Conservation (phyloP, 129 eudicot genomes). For the sunflower (Helianthus annuus) region HanXRQr2.0-SUNRISE NC_035446.2:152971195-152971694, state of each 20-base stretch:
- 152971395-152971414: too few relatives aligned
- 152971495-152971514: slow-evolving; percentile 51
- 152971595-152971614: slow-evolving; percentile 54
- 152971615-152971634: slow-evolving; percentile 40
- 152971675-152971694: slow-evolving; percentile 42
- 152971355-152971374: not conserved
- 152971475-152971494: slow-evolving; percentile 57
- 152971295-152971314: slow-evolving; percentile 16
- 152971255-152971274: slow-evolving; percentile 56
- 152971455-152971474: too few relatives aligned
- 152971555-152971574: slow-evolving; percentile 45
- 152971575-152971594: slow-evolving; percentile 20
- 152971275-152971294: slow-evolving; percentile 58
- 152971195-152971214: slow-evolving; percentile 82
- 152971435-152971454: too few relatives aligned
- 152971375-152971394: not conserved
- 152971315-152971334: slow-evolving; percentile 1
- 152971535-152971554: slow-evolving; percentile 43
- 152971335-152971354: not conserved
- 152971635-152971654: slow-evolving; percentile 49
- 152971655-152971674: slow-evolving; percentile 43
- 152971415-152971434: too few relatives aligned
- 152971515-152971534: slow-evolving; percentile 25
- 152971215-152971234: slow-evolving; percentile 47
- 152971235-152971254: slow-evolving; percentile 64